Conservation (phyloP, 805 yeast genomes). For the Starmerella roubikii region DNA sequence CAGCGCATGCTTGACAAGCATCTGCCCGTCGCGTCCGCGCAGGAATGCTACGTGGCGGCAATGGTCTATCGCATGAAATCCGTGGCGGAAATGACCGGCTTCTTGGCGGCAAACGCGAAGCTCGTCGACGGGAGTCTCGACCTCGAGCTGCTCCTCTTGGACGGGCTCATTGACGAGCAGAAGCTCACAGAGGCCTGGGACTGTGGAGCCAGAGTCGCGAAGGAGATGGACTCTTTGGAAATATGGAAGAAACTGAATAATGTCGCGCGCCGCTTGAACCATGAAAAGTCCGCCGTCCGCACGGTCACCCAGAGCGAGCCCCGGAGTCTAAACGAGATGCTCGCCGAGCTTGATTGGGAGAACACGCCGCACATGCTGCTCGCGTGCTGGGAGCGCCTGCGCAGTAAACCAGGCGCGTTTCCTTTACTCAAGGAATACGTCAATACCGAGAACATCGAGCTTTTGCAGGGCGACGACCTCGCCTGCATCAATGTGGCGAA, state of each 20-base stretch:
- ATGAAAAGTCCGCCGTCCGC: neutral
- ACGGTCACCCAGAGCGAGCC: neutral
- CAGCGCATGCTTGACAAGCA: constrained; percentile 39
- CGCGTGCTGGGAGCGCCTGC: constrained; percentile 35
- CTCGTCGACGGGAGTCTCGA: constrained; percentile 40
- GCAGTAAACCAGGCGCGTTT: constrained; percentile 50
- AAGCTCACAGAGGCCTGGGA: constrained; percentile 35
- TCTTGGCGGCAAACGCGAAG: constrained; percentile 16
- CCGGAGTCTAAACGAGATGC: constrained; percentile 28
- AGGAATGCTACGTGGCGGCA: constrained; percentile 52
- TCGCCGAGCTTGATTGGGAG: constrained; percentile 41
- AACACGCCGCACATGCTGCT: constrained; percentile 17
- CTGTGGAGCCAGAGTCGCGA: constrained; percentile 32
- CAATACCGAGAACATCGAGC: constrained; percentile 18
- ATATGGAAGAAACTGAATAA: constrained; percentile 50
- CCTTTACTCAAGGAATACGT: constrained; percentile 39
- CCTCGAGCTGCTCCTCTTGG: constrained; percentile 33
- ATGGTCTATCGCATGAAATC: constrained; percentile 34
- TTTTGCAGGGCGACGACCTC: constrained; percentile 11
- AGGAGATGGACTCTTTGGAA: constrained; percentile 57
- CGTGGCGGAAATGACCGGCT: constrained; percentile 28
- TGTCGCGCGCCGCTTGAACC: constrained; percentile 31
- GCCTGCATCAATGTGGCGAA: constrained; percentile 35
- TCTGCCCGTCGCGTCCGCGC: constrained; percentile 42
- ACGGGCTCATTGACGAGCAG: constrained; percentile 32